Percentiles rank a stretch among this genome's conserved stretches.
Conservation (phyloP, 208 protist species). For the Leishmania tropica region DNA sequence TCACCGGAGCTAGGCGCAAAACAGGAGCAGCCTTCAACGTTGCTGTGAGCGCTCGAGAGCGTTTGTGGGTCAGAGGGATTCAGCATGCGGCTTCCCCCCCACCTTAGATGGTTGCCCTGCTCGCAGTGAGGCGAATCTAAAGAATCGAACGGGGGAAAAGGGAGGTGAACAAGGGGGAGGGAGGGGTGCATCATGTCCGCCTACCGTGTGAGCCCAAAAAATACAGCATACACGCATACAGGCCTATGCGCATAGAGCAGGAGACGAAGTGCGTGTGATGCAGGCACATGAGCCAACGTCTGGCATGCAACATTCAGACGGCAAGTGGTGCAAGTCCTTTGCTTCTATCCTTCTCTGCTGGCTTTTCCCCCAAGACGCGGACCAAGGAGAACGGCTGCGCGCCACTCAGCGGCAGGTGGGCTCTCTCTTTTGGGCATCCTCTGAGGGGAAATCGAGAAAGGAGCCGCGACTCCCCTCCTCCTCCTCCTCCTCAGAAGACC, state of each 20-base stretch:
- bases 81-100: not conserved
- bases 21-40: not conserved
- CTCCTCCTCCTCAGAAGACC: not conserved
- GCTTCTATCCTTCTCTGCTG: not conserved
- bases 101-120: not conserved
- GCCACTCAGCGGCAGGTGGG: not conserved
- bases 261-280: not conserved
- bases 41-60: not conserved
- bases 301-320: too few relatives aligned
- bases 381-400: not conserved
- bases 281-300: not conserved
- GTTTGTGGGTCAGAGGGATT: not conserved
- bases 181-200: not conserved
- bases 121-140: not conserved
- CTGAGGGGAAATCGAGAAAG: not conserved
- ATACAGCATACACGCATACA: not conserved
- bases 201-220: not conserved
- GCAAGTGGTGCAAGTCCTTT: not conserved
- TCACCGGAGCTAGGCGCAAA: not conserved
- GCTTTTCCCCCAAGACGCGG: not conserved
- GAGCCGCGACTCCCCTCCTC: not conserved
- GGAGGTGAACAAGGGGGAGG: too few relatives aligned
- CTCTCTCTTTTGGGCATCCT: not conserved
- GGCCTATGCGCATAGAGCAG: not conserved
- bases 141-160: not conserved